Conservation (phyloP, 108 stramenopile species). For the Epithemia pelagica region DNA sequence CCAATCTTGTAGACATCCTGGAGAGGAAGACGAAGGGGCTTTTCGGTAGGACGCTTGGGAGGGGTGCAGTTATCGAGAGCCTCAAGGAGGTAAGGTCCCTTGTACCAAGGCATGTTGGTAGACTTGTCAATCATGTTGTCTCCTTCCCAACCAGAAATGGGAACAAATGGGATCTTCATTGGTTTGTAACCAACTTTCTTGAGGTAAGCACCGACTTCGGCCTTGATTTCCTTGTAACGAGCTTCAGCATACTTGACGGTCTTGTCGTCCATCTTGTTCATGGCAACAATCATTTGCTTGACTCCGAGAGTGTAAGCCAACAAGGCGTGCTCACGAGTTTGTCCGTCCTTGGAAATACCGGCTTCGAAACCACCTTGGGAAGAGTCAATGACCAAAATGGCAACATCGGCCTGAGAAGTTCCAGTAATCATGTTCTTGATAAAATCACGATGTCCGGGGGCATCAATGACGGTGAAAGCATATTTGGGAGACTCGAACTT, state of each 20-base stretch:
- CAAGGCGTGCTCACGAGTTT: slow-evolving; percentile 90
- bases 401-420: slow-evolving; percentile 92
- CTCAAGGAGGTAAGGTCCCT: slow-evolving; percentile 86
- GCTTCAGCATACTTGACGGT: slow-evolving; percentile 80
- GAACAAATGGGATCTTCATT: slow-evolving; percentile 89
- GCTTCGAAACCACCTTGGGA: slow-evolving; percentile 83
- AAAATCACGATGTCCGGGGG: slow-evolving; percentile 86
- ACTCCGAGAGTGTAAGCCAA: slow-evolving; percentile 95
- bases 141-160: slow-evolving; percentile 92
- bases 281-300: slow-evolving; percentile 93
- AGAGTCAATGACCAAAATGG: slow-evolving; percentile 80
- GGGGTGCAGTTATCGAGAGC: slow-evolving; percentile 83
- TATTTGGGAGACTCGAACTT: slow-evolving; percentile 89
- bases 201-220: slow-evolving; percentile 50
- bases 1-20: slow-evolving; percentile 95
- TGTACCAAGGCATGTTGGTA: slow-evolving; percentile 91
- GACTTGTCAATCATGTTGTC: slow-evolving; percentile 94
- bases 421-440: slow-evolving; percentile 97
- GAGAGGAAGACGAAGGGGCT: slow-evolving; percentile 92
- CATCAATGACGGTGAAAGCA: slow-evolving; percentile 90
- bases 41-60: slow-evolving; percentile 85
- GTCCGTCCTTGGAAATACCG: slow-evolving; percentile 87
- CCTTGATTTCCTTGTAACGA: slow-evolving; percentile 88
- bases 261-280: slow-evolving; percentile 96
- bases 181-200: slow-evolving; percentile 73